Base-by-base conservation (phyloP, 345 rosid genomes). In the Balakata baccata region DNA sequence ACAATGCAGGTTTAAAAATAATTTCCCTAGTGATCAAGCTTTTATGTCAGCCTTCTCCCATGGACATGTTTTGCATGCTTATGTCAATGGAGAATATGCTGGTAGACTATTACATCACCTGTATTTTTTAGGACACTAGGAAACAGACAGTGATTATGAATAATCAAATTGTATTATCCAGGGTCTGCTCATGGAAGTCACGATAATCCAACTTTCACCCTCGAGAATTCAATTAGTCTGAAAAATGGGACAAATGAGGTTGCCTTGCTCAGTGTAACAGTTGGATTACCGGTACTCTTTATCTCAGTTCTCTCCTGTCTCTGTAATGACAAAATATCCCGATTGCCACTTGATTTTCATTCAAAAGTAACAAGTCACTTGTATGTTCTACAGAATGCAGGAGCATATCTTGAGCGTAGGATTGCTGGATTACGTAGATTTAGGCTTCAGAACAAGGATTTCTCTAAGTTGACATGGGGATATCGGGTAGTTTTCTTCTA, bases 221-320 rank as follows among this genome's bases (percentile, higher is more conserved):
- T 89, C 6, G 79, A 83, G 77, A 75, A 70, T 43, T 68, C 79
- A 11, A 13, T 90, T 68, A 47, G 77, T 78, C 67, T 92, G 61
- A 78, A 39, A 13, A 77, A 79, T 66, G 96, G 91, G 75, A 82
- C 83, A 78, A 92, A 89, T 74, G 49, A 82, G 49, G 70, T 92
- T 75, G 84, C 97, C 76, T 80, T 92, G 62, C 92, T 92, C 34
- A 88, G 97, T 50, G 92, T 80, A 50, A 90, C 83, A 84, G 92
- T 85, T 46, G 97, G 96, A 69, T 82, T 89, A 76, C 97, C 93
- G 89, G 96, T 90, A 86, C 62, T 68, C 63, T 61, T 34, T 18
- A 45, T 61, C 75, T 29, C 29, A 20, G 17, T 71, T 29, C 43
- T 68, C 17, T 12, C 17, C 41, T 41, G 2, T 41, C 13, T 46